Conservation (phyloP, 1,284 basidiomycete genomes). For the Thelephora terrestris region DNA sequence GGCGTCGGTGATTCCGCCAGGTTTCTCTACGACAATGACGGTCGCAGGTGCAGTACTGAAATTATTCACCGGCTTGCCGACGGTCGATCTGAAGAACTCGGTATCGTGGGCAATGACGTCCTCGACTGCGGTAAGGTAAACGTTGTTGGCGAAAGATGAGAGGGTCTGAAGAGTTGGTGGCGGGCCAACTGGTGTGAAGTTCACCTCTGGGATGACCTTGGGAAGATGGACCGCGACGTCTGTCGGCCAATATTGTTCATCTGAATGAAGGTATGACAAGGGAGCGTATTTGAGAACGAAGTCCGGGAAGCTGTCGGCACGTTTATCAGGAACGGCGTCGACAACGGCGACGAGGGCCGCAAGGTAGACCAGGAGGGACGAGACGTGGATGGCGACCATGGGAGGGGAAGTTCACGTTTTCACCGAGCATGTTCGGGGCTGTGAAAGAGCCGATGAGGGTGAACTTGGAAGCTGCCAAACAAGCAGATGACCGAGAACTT, state of each 20-base stretch:
- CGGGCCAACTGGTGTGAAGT: slow-evolving; percentile 10
- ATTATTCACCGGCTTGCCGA: slow-evolving; percentile 19
- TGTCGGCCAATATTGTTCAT: slow-evolving; percentile 24
- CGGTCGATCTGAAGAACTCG: slow-evolving; percentile 4
- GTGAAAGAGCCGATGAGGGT: too few relatives aligned
- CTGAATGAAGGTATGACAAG: slow-evolving; percentile 19
- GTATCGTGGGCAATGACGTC: slow-evolving; percentile 13
- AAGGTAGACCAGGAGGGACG: not conserved
- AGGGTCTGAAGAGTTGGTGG: slow-evolving; percentile 15
- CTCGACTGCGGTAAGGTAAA: slow-evolving; percentile 20
- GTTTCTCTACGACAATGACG: slow-evolving; percentile 25
- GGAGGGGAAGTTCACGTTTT: too few relatives aligned
- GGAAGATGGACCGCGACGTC: slow-evolving; percentile 21
- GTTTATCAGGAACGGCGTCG: not conserved
- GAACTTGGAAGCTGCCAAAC: too few relatives aligned
- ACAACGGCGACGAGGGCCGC: not conserved
- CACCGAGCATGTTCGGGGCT: too few relatives aligned
- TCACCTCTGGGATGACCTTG: slow-evolving; percentile 19
- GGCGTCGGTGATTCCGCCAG: slow-evolving; percentile 25
- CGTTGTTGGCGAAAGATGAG: slow-evolving; percentile 12
- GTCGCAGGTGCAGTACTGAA: slow-evolving; percentile 18
- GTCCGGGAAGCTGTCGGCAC: slow-evolving; percentile 12
- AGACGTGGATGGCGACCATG: not conserved
- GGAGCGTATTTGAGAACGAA: slow-evolving; percentile 19
- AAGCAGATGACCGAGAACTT: too few relatives aligned